Evolutionary conservation across 2,329 filamentous ascomycete genomes (phyloP).

Genomic region (Bipolaris gigantea): DNA sequence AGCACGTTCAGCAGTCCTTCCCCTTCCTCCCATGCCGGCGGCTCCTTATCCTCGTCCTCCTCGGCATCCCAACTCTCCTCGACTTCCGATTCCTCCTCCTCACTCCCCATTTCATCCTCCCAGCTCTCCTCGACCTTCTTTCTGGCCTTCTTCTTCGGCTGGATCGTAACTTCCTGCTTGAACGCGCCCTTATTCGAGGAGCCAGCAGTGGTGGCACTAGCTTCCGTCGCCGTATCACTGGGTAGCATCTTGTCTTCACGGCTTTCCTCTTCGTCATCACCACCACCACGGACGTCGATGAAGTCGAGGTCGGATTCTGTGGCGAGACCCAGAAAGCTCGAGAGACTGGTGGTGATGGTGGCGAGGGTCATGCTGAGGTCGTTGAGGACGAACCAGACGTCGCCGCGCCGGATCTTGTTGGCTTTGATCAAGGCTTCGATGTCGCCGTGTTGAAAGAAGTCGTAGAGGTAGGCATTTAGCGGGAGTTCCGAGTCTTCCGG

Average conservation of each 20-base stretch:
- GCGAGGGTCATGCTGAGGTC: conserved; percentile 67
- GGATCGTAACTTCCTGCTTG: conserved; percentile 34
- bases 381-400: conserved; percentile 74
- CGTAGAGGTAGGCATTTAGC: conserved; percentile 70
- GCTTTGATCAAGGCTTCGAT: conserved; percentile 61
- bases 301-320: conserved; percentile 52
- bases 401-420: conserved; percentile 67
- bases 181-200: conserved; percentile 28
- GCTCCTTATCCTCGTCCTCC: conserved; percentile 25
- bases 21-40: conserved; percentile 49
- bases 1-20: conserved; percentile 59
- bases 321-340: conserved; percentile 58
- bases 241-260: conserved; percentile 46
- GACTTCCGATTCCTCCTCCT: conserved; percentile 27
- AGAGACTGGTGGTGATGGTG: conserved; percentile 69
- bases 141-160: conserved; percentile 44
- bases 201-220: conserved; percentile 20
- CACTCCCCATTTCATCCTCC: conserved; percentile 43
- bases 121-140: conserved; percentile 47
- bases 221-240: conserved; percentile 26
- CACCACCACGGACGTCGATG: conserved; percentile 55
- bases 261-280: conserved; percentile 54
- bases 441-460: conserved; percentile 77
- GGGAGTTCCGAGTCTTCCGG: conserved; percentile 58
- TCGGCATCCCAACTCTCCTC: conserved; percentile 37